Conservation (phyloP, 495 filamentous ascomycete genomes). For the Astrothelium macrocarpum region DNA sequence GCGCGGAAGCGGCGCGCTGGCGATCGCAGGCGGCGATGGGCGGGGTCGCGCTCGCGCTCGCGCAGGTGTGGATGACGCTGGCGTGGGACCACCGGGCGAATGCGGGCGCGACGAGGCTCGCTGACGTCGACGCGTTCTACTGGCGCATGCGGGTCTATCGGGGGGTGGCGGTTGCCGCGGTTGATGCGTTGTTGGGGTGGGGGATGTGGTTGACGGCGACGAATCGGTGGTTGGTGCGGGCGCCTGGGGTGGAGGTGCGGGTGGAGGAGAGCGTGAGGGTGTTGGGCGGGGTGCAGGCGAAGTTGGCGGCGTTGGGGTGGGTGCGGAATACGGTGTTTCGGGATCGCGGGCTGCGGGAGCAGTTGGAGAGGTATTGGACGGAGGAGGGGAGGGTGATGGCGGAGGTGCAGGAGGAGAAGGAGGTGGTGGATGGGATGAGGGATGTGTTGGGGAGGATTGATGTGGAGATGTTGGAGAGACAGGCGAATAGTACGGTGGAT, state of each 20-base stretch:
- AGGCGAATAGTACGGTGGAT: slow-evolving; percentile 47
- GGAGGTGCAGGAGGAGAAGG: slow-evolving; percentile 40
- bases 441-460: slow-evolving; percentile 41
- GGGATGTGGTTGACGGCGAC: slow-evolving; percentile 68
- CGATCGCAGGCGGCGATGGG: slow-evolving; percentile 57
- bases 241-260: slow-evolving; percentile 40
- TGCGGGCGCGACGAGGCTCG: slow-evolving; percentile 43
- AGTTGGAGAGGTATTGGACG: slow-evolving; percentile 50
- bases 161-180: slow-evolving; percentile 44
- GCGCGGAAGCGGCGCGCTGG: slow-evolving; percentile 54
- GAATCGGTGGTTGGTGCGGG: slow-evolving; percentile 55
- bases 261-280: slow-evolving; percentile 35
- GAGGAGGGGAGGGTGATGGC: slow-evolving; percentile 32
- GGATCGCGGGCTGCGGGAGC: slow-evolving; percentile 43
- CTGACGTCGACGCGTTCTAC: slow-evolving; percentile 57
- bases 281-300: slow-evolving; percentile 39
- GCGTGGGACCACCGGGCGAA: slow-evolving; percentile 56
- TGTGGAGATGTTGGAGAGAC: slow-evolving; percentile 39
- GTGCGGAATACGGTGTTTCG: slow-evolving; percentile 50
- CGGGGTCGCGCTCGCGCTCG: slow-evolving; percentile 45
- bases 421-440: slow-evolving; percentile 47
- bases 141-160: slow-evolving; percentile 56
- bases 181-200: slow-evolving; percentile 51
- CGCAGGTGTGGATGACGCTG: slow-evolving; percentile 53
- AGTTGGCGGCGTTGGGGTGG: slow-evolving; percentile 45